These are phyloP conservation scores for Cudoniella acicularis DNA, from an alignment of 495 filamentous ascomycete species.

Conservation along the genomic window DNA sequence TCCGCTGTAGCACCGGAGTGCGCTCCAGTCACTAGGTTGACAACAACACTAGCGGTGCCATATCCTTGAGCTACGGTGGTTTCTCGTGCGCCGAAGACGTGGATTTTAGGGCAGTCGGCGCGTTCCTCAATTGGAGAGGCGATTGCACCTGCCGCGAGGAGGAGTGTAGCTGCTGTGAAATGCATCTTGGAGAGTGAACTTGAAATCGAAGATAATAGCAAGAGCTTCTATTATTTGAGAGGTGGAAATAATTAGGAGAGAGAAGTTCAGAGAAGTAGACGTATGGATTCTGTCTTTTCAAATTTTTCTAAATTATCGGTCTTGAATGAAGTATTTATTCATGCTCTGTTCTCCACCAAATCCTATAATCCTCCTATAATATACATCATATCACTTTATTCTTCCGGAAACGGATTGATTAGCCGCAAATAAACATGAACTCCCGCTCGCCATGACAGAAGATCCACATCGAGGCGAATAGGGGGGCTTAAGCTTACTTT, in stretches of 20 bases:
- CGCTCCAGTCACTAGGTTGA: constrained; percentile 43
- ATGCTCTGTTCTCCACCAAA: no score
- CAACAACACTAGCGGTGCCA: constrained; percentile 47
- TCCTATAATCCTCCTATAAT: no score
- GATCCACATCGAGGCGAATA: no score
- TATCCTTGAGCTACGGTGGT: constrained; percentile 54
- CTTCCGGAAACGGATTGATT: no score
- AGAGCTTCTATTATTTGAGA: not conserved
- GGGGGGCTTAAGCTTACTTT: no score
- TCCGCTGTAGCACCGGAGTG: constrained; percentile 50
- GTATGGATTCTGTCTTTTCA: no score
- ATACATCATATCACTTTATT: no score
- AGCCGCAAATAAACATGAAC: no score
- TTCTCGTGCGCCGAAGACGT: constrained; percentile 63
- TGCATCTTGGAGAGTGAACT: not conserved
- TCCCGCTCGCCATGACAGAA: no score
- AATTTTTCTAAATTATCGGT: no score
- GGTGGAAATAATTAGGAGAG: not conserved
- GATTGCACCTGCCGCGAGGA: not conserved
- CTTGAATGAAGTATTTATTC: no score
- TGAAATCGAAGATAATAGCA: not conserved
- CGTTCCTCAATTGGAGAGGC: not conserved
- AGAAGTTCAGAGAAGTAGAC: no score
- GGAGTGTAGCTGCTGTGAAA: not conserved
- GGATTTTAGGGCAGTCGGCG: constrained; percentile 17